Evolutionary conservation across 1,139 yeast species (phyloP).

Genomic region (Geotrichum restrictum): DNA sequence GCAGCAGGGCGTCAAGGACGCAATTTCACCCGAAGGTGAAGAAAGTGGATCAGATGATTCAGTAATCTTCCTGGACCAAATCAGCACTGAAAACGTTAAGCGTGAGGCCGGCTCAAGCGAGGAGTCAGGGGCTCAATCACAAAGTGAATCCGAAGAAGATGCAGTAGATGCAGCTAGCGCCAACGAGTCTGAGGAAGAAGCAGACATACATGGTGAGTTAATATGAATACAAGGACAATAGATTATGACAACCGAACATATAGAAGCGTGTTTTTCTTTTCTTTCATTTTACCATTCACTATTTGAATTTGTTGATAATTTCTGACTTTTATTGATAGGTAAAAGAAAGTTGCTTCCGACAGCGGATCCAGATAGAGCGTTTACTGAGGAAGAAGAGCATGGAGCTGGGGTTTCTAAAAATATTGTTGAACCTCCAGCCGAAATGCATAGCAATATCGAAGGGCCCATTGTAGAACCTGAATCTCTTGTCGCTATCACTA

Average conservation of each 20-base stretch:
- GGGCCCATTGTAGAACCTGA: not conserved
- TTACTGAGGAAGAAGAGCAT: not conserved
- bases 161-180: not conserved
- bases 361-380: no score
- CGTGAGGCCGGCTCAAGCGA: constrained; percentile 24
- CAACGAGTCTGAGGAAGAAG: constrained; percentile 27
- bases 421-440: no score
- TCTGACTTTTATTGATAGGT: no score
- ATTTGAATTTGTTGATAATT: no score
- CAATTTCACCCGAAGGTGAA: not conserved
- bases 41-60: not conserved
- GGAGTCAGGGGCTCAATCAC: constrained; percentile 27
- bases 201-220: constrained; percentile 4
- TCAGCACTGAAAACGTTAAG: not conserved
- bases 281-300: no score
- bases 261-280: not conserved
- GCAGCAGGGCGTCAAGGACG: not conserved
- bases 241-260: not conserved
- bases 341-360: no score
- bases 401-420: no score
- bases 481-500: not conserved
- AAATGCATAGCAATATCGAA: not conserved
- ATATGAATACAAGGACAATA: not conserved
- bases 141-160: constrained; percentile 9
- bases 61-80: constrained; percentile 1